Conservation (phyloP, 2,329 filamentous ascomycete genomes). For the Cryphonectria carpinicola region DNA sequence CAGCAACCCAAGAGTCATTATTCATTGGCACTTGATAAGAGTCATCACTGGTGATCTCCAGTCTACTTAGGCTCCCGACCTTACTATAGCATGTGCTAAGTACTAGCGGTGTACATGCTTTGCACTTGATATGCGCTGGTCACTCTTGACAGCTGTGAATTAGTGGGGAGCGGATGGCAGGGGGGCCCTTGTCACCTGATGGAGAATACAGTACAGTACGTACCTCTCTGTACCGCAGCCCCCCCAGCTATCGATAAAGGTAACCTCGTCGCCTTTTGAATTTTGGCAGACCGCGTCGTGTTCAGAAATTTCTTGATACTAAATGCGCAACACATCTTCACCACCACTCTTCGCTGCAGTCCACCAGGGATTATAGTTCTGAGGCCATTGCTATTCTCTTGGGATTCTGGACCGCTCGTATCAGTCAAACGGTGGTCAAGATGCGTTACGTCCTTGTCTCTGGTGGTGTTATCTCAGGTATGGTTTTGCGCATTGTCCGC, state of each 20-base stretch:
- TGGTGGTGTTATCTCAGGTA: conserved; percentile 31
- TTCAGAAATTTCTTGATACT: conserved; percentile 25
- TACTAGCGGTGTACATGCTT: neutral
- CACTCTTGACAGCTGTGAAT: neutral
- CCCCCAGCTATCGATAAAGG: conserved; percentile 26
- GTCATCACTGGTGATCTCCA: neutral
- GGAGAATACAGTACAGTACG: neutral
- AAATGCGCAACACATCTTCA: conserved; percentile 22
- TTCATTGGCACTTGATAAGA: neutral
- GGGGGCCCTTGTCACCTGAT: neutral
- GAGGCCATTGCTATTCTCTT: neutral
- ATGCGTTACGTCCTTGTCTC: conserved; percentile 31
- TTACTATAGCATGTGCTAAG: neutral
- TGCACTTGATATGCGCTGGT: neutral
- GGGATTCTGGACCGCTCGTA: neutral
- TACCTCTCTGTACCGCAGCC: neutral
- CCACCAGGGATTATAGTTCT: conserved; percentile 1
- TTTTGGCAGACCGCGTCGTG: conserved; percentile 20
- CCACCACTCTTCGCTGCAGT: conserved; percentile 8
- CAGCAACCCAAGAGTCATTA: neutral
- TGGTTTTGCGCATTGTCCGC: conserved; percentile 1
- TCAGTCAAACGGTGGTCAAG: conserved; percentile 21
- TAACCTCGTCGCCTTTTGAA: conserved; percentile 21
- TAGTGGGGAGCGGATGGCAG: neutral
- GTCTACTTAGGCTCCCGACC: neutral